phyloP scores from a whole-genome alignment of 192 early-diverging fungal species.

The Spizellomyces punctatus region DNA sequence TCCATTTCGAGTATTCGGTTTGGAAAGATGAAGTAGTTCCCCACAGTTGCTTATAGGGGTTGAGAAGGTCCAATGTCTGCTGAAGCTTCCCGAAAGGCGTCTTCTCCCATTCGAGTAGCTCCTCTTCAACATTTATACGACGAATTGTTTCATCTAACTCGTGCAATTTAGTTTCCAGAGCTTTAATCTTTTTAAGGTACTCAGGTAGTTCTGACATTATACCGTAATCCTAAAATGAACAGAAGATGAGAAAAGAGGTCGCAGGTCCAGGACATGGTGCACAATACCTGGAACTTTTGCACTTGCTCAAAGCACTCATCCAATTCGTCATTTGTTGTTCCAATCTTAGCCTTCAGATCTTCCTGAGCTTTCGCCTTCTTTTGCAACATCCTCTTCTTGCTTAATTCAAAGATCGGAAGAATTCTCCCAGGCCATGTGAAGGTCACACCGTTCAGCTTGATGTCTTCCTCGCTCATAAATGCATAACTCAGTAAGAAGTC shows the following conservation, averaged over 20 bases:
- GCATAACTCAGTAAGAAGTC: constrained; percentile 62
- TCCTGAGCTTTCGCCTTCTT: constrained; percentile 68
- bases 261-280: neutral
- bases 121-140: constrained; percentile 59
- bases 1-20: constrained; percentile 59
- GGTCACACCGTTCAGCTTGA: constrained; percentile 64
- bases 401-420: constrained; percentile 63
- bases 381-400: constrained; percentile 63
- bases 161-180: constrained; percentile 49
- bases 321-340: constrained; percentile 52
- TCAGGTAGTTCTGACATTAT: constrained; percentile 63
- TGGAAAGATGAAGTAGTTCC: constrained; percentile 58
- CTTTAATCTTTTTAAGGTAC: constrained; percentile 61
- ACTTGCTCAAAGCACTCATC: constrained; percentile 61
- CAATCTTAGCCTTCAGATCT: constrained; percentile 61
- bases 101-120: constrained; percentile 63
- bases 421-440: constrained; percentile 70
- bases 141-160: constrained; percentile 48
- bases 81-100: constrained; percentile 54
- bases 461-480: constrained; percentile 62
- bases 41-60: constrained; percentile 64
- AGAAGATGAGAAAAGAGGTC: neutral
- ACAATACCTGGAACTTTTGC: constrained; percentile 53
- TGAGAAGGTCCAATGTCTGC: constrained; percentile 55
- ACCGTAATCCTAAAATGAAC: constrained; percentile 46